These are phyloP conservation scores for Blastosporella zonata DNA, from an alignment of 1,284 basidiomycete species.

Conservation along the genomic window DNA sequence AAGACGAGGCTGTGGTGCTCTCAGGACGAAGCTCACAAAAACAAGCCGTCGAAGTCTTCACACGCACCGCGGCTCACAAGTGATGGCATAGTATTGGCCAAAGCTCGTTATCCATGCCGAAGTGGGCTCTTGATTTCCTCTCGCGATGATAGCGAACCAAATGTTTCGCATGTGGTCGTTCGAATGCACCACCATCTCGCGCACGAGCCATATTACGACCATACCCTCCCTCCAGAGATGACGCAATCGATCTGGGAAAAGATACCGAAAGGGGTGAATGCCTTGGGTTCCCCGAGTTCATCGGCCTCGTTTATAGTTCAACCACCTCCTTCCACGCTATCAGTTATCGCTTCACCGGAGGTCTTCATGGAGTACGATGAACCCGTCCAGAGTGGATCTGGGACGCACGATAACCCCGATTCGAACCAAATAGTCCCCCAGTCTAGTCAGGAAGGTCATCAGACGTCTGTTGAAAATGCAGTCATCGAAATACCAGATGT, in stretches of 20 bases:
- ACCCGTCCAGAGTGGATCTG: neutral
- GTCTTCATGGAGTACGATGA: neutral
- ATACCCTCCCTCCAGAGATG: slow-evolving; percentile 33
- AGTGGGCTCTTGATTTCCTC: slow-evolving; percentile 43
- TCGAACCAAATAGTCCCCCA: neutral
- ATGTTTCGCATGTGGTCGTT: slow-evolving; percentile 32
- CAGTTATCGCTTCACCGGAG: neutral
- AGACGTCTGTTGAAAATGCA: neutral
- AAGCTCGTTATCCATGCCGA: slow-evolving; percentile 39
- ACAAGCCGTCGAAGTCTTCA: slow-evolving; percentile 31
- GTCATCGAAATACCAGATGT: too few relatives aligned
- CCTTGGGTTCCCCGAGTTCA: neutral
- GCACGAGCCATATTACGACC: slow-evolving; percentile 41
- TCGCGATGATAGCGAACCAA: slow-evolving; percentile 27
- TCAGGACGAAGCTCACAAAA: slow-evolving; percentile 41
- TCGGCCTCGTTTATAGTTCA: neutral
- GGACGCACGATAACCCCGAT: neutral
- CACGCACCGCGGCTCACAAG: slow-evolving; percentile 33
- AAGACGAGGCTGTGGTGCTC: slow-evolving; percentile 48
- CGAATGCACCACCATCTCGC: slow-evolving; percentile 42
- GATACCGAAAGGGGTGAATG: slow-evolving; percentile 22
- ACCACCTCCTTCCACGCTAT: neutral
- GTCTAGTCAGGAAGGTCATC: neutral
- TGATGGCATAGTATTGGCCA: slow-evolving; percentile 36
- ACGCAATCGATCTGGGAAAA: slow-evolving; percentile 31